Conservation (phyloP, 2,329 filamentous ascomycete species). For the Teratosphaeria zuluensis region DNA sequence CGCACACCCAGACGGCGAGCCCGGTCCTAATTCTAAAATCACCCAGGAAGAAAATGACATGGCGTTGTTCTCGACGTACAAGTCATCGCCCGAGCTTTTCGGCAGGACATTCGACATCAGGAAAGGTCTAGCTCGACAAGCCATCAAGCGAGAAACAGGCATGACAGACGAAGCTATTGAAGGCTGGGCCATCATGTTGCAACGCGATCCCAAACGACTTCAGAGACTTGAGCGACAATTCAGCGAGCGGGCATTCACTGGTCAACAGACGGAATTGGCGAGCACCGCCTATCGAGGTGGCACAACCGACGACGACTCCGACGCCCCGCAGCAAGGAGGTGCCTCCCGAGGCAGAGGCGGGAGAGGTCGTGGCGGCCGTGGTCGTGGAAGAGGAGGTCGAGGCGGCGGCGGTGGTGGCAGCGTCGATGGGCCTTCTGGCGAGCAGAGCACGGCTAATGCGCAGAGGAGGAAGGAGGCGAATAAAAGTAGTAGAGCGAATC, state of each 20-base stretch:
- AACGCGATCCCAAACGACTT: conserved; percentile 59
- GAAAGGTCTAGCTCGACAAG: conserved; percentile 50
- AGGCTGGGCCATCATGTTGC: conserved; percentile 84
- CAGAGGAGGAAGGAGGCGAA: conserved; percentile 70
- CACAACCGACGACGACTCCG: conserved; percentile 50
- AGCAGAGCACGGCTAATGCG: conserved; percentile 62
- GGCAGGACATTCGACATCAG: conserved; percentile 61
- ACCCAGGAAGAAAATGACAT: conserved; percentile 50
- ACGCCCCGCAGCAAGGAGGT: conserved; percentile 26
- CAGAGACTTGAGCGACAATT: conserved; percentile 50
- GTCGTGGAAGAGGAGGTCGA: conserved; percentile 36
- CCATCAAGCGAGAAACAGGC: conserved; percentile 64
- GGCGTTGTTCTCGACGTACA: conserved; percentile 62
- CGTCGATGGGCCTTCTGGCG: conserved; percentile 55
- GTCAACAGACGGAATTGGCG: conserved; percentile 54
- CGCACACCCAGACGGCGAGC: conserved; percentile 40
- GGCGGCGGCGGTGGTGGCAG: conserved; percentile 37
- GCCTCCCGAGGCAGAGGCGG: conserved; percentile 38
- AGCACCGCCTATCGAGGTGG: conserved; percentile 56
- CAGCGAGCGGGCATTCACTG: conserved; percentile 54
- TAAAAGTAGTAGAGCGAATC: conserved; percentile 74
- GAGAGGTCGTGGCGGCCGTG: conserved; percentile 36
- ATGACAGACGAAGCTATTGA: conserved; percentile 93
- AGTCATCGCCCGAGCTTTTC: conserved; percentile 56
- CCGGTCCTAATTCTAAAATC: conserved; percentile 35